These are phyloP conservation scores for Oenanthe sinensis DNA, from an alignment of 129 eudicot genomes.

Conservation along the genomic window DNA sequence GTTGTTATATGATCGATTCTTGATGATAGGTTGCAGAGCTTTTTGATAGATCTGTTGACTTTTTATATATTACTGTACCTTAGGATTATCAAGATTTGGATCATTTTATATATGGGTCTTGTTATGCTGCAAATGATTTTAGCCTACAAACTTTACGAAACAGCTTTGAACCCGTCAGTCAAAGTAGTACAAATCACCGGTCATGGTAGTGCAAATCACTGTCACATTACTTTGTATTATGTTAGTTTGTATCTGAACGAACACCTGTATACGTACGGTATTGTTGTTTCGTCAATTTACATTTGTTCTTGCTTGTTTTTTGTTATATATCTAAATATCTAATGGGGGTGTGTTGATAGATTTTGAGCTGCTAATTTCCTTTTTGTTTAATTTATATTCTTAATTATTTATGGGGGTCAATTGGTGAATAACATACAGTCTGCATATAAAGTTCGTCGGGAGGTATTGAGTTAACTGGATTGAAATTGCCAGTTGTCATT, in stretches of 20 bases:
- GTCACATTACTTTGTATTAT: too few relatives aligned
- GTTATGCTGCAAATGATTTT: not conserved
- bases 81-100: constrained; percentile 2
- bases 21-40: constrained; percentile 7
- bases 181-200: too few relatives aligned
- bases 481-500: not conserved
- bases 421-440: not conserved
- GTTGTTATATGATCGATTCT: constrained; percentile 6
- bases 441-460: not conserved
- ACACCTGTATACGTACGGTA: not conserved
- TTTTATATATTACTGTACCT: not conserved
- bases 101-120: not conserved
- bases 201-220: too few relatives aligned
- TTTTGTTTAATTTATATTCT: not conserved
- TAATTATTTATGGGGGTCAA: not conserved
- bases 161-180: too few relatives aligned
- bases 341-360: not conserved
- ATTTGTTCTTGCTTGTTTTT: not conserved
- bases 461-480: not conserved
- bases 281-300: not conserved
- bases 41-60: constrained; percentile 2
- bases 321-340: not conserved
- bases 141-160: too few relatives aligned
- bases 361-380: not conserved
- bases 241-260: too few relatives aligned